Evolutionary conservation across 2,329 filamentous ascomycete species (phyloP).

Genomic region (Tolypocladium paradoxum): DNA sequence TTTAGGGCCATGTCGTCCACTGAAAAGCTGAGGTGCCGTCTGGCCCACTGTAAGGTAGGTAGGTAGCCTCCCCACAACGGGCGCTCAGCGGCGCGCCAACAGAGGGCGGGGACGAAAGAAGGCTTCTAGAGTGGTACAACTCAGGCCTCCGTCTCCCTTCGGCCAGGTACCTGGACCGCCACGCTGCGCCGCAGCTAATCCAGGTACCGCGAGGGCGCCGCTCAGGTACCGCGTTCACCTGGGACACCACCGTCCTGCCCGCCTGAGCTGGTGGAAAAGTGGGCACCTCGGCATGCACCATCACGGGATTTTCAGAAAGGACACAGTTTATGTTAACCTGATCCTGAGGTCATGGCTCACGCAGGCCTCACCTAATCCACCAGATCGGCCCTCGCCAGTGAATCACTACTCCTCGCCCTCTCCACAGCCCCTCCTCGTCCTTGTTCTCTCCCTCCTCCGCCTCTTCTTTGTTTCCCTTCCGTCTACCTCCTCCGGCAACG

Average conservation of each 20-base stretch:
- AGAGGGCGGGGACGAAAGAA: not conserved
- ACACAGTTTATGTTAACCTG: conserved; percentile 20
- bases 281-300: conserved; percentile 2
- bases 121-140: not conserved
- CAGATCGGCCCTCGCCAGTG: not conserved
- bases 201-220: not conserved
- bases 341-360: not conserved
- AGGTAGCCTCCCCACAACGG: not conserved
- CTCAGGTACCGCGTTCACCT: conserved; percentile 10
- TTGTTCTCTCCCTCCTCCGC: conserved; percentile 1
- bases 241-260: conserved; percentile 11
- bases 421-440: not conserved
- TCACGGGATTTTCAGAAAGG: conserved; percentile 26
- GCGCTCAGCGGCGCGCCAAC: not conserved
- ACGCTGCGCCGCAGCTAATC: not conserved
- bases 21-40: no score
- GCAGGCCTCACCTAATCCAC: not conserved
- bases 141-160: not conserved
- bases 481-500: not conserved
- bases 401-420: not conserved
- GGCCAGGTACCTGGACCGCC: not conserved
- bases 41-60: no score
- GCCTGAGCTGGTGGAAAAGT: conserved; percentile 6
- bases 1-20: no score
- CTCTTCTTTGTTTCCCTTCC: not conserved